Conservation (phyloP, 192 early-diverging fungal genomes). For the Polychytrium aggregatum region DNA sequence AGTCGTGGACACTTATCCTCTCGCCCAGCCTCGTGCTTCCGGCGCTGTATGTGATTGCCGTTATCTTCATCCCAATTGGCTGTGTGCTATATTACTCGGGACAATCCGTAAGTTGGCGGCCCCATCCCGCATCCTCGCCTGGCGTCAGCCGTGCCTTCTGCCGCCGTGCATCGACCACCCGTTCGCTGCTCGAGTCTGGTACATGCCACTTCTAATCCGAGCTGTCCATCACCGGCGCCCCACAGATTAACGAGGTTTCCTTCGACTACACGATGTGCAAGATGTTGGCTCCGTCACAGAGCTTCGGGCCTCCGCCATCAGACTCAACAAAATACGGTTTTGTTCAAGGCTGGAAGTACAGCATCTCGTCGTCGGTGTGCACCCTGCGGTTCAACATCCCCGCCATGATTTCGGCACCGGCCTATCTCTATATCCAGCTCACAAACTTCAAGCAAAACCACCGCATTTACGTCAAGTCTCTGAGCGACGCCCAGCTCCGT, state of each 20-base stretch:
- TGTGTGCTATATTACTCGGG: constrained; percentile 3
- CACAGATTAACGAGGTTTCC: constrained; percentile 65
- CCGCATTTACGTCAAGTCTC: constrained; percentile 83
- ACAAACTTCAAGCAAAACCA: constrained; percentile 99
- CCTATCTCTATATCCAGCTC: constrained; percentile 88
- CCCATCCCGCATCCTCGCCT: neutral
- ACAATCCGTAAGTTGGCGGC: neutral
- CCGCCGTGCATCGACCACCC: neutral
- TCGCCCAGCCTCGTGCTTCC: constrained; percentile 6
- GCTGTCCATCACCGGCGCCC: neutral
- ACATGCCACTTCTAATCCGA: neutral
- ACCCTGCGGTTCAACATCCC: constrained; percentile 58
- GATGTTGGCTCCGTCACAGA: neutral
- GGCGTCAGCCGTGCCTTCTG: neutral
- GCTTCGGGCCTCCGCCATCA: constrained; percentile 4
- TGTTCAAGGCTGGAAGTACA: constrained; percentile 33
- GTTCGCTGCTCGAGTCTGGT: neutral
- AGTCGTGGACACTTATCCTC: constrained; percentile 4
- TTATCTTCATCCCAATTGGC: constrained; percentile 12
- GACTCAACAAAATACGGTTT: neutral
- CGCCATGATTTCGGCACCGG: constrained; percentile 53
- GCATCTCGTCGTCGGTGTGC: constrained; percentile 44
- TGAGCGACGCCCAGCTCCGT: constrained; percentile 68
- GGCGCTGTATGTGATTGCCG: constrained; percentile 7
- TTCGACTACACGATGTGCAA: constrained; percentile 92